Evolutionary conservation across 2,329 filamentous ascomycete genomes (phyloP), one percentile per base, ranked within the genome.

Genomic region (Cercospora sp.): DNA sequence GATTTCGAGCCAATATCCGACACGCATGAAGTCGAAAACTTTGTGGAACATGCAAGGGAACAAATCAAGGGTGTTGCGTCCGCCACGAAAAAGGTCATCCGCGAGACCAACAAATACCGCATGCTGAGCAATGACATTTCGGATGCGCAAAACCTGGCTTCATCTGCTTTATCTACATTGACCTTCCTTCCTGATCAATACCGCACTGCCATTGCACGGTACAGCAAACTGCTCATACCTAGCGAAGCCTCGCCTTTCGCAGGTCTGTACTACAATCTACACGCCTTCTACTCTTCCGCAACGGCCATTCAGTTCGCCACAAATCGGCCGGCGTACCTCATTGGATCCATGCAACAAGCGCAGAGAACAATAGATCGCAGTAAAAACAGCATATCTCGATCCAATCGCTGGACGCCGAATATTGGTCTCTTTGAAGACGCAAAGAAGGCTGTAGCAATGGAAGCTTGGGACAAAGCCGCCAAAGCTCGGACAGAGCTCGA

Each of bases 1-100:
- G 95, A 99, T 77, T 92, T 92, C 74, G 89, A 92, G 71, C 94
- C 95, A 0, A 85, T 97, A 36, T 82, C 81, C 84, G 97, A 71
- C 81, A 82, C 63, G 59, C 88, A 89, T 30, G 94, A 97, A 79
- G 93, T 97, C 2, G 94, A 98, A 76, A 90, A 95, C 73, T 97
- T 99, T 79, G 90, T 97, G 63, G 90, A 93, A 63, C 92, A 97
- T 77, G 94, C 94, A 20, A 88, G 93, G 73, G 94, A 98, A 65
- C 94, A 93, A 79, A 90, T 99, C 45, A 89, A 93, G 61, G 89
- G 90, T 71, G 88, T 98, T 68, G 94, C 94, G 75, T 89, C 91
- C 74, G 90, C 92, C 64, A 94, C 91, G 0, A 92, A 91, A 79
- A 92, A 89, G 73, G 88, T 96, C 62, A 90, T 95, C 45, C 89